These are phyloP conservation scores for Ceratocystis ficicola DNA, from an alignment of 2,329 filamentous ascomycete species.

Conservation along the genomic window DNA sequence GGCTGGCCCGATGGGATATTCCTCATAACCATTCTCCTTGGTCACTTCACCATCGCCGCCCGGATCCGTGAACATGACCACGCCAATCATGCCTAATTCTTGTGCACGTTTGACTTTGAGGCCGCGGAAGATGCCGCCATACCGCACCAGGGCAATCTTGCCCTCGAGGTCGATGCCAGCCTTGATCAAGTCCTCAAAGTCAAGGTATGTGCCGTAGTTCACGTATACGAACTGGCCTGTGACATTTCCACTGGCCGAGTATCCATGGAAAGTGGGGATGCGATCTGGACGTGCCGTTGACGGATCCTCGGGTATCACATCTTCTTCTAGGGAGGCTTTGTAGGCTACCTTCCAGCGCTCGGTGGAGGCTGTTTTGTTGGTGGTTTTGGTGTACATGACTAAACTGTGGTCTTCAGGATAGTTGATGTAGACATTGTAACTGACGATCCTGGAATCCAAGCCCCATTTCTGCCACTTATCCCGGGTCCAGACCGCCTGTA, in stretches of 20 bases:
- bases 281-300: slow-evolving; percentile 60
- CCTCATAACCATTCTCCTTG: slow-evolving; percentile 63
- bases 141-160: slow-evolving; percentile 78
- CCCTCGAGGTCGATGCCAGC: slow-evolving; percentile 66
- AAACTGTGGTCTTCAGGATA: slow-evolving; percentile 61
- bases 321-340: slow-evolving; percentile 71
- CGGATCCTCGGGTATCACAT: slow-evolving; percentile 69
- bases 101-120: slow-evolving; percentile 88
- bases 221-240: slow-evolving; percentile 78
- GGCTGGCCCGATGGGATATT: slow-evolving; percentile 78
- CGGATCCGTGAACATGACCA: slow-evolving; percentile 74
- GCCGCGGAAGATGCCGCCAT: slow-evolving; percentile 76
- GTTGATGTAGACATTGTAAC: slow-evolving; percentile 69
- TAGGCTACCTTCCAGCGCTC: slow-evolving; percentile 52
- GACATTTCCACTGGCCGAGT: slow-evolving; percentile 84
- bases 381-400: slow-evolving; percentile 46
- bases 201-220: slow-evolving; percentile 78
- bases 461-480: slow-evolving; percentile 63
- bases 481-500: slow-evolving; percentile 58
- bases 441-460: slow-evolving; percentile 48
- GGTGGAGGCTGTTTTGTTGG: slow-evolving; percentile 26
- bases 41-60: slow-evolving; percentile 76
- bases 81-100: slow-evolving; percentile 79
- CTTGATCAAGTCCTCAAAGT: slow-evolving; percentile 68
- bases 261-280: slow-evolving; percentile 87